These are phyloP conservation scores for Nakazawaea ishiwadae DNA, from an alignment of 805 yeast genomes.

Conservation along the genomic window DNA sequence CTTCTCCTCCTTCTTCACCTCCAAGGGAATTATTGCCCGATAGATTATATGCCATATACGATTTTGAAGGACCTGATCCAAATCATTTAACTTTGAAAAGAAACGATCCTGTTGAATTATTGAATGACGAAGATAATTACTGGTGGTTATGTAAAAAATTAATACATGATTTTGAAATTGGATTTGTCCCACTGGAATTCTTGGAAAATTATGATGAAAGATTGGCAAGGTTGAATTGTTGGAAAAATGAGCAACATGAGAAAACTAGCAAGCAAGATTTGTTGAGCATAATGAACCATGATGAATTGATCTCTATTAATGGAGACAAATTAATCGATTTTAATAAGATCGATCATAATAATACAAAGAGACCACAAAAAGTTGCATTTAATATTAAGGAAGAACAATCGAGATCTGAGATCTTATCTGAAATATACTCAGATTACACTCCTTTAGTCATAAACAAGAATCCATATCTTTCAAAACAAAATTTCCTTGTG, in stretches of 20 bases:
- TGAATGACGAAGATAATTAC: slow-evolving; percentile 88
- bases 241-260: slow-evolving; percentile 78
- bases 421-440: slow-evolving; percentile 35
- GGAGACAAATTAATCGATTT: slow-evolving; percentile 12
- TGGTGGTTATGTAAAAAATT: slow-evolving; percentile 86
- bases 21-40: slow-evolving; percentile 80
- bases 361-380: slow-evolving; percentile 18
- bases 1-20: slow-evolving; percentile 74
- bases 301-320: slow-evolving; percentile 6
- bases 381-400: slow-evolving; percentile 26
- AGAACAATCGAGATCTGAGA: slow-evolving; percentile 35
- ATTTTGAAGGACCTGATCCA: slow-evolving; percentile 88
- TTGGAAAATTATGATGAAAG: slow-evolving; percentile 89
- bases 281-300: background rate
- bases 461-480: slow-evolving; percentile 17
- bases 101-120: slow-evolving; percentile 76
- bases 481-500: slow-evolving; percentile 24
- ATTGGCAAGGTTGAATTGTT: slow-evolving; percentile 85
- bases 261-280: slow-evolving; percentile 19
- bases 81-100: slow-evolving; percentile 78
- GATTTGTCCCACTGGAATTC: slow-evolving; percentile 96
- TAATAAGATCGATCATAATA: background rate
- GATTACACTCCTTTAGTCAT: slow-evolving; percentile 22
- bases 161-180: slow-evolving; percentile 58
- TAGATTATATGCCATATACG: slow-evolving; percentile 79